Base-by-base conservation (phyloP, 352 stramenopile genomes). In the Phytophthora fragariae region DNA sequence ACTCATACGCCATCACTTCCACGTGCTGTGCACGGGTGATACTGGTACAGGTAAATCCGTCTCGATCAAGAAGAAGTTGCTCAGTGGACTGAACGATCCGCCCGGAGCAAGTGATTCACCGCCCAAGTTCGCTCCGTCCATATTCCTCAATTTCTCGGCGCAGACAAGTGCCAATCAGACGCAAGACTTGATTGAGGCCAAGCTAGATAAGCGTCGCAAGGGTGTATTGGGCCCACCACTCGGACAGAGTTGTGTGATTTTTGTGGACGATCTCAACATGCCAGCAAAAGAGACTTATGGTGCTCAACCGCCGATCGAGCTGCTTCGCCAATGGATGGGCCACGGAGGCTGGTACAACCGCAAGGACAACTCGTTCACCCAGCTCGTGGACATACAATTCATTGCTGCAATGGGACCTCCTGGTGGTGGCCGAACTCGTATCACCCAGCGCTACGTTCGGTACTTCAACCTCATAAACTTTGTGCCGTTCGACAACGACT, bases 251-350 rank as follows among this genome's bases (percentile, higher is more conserved):
- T 98, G 90, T 47, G 84, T 98, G 35, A 92, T 98, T 33, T 98
- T 98, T 67, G 93, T 98, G 0, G 94, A 98, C 68, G 95, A 98
- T 60, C 80, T 98, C 17, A 98, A 98, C 72, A 98, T 98, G 95
- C 95, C 95, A 1, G 92, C 92, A 0, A 98, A 98, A 62, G 95
- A 98, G 69, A 97, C 92, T 49, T 98, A 98, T 62, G 95, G 95
- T 8, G 94, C 94, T 3, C 95, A 98, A 67, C 95, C 95, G 14
- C 94, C 95, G 5, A 98, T 98, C 35, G 95, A 98, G 70, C 77
- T 98, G 12, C 70, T 98, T 59, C 84, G 95, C 1, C 94, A 98
- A 73, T 98, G 93, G 92, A 98, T 98, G 91, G 95, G 97, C 19
- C 93, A 98, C 65, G 91, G 89, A 5, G 95, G 95, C 5, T 98